Base-by-base conservation (phyloP, 768 basidiomycete genomes). In the Auricularia sp. region DNA sequence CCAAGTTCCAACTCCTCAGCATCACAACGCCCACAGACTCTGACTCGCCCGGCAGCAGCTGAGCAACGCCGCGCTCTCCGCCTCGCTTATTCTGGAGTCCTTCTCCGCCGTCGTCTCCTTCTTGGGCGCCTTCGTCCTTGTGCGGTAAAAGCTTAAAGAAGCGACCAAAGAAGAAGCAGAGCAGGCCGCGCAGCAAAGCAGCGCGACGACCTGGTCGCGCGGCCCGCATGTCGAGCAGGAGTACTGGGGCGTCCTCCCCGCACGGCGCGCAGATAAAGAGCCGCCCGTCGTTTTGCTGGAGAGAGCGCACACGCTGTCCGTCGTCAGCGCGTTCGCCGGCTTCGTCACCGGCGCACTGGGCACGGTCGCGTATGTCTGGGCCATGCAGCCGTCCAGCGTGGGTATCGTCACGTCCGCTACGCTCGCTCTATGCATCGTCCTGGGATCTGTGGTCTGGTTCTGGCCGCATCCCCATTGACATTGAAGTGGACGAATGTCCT, bases 141-240 rank as follows among this genome's bases (percentile, higher is more conserved):
- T 84, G 51, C 75, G 80, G 44, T 84, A 83, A 74, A 83, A 82
- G 65, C 73, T 86, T 3, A 75, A 78, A 63, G 82, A 82, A 67
- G 85, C 84, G 5, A 80, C 76, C 34, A 76, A 75, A 2, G 81
- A 83, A 61, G 67, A 68, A 24, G 64, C 61, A 10, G 65, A 66
- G 21, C 35, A 62, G 8, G 64, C 16, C 3, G 58, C 8, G 54
- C 18, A 69, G 33, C 37, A 54, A 51, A 24, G 36, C 35, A 29
- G 6, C 35, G 7, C 33, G 56, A 36, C 24, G 13, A 54, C 59
- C 36, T 3, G 18, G 1, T 14, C 47, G 13, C 72, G 74, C 29
- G 76, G 83, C 68, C 83, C 84, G 4, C 82, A 81, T 63, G 67
- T 86, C 7, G 82, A 82, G 61, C 79, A 79, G 66, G 79, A 83